A percentile compares a stretch with the other conserved stretches of the same genome.
Conservation (phyloP, 768 basidiomycete genomes). For the Lentinula guzmanii region DNA sequence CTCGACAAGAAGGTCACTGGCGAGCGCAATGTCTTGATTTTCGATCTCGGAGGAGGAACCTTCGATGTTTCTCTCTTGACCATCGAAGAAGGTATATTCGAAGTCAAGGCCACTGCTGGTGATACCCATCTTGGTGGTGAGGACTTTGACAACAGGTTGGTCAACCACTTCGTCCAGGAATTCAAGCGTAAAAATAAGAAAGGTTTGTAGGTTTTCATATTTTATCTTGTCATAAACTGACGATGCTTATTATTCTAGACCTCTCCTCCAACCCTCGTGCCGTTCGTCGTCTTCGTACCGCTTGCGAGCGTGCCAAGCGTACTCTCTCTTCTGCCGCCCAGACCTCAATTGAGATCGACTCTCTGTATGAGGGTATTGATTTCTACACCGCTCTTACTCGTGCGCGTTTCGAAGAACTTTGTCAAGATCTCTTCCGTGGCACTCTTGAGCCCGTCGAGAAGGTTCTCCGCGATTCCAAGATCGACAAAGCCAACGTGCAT, state of each 20-base stretch:
- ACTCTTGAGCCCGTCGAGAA: conserved; percentile 45
- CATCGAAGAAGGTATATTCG: conserved; percentile 66
- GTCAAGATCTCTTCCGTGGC: conserved; percentile 7
- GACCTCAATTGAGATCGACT: conserved; percentile 45
- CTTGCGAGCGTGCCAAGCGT: conserved; percentile 8
- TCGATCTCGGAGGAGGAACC: conserved; percentile 70
- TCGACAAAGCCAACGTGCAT: conserved; percentile 26
- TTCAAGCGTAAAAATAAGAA: conserved; percentile 50
- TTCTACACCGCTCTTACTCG: conserved; percentile 29
- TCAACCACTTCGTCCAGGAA: conserved; percentile 20
- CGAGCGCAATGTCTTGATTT: conserved; percentile 60
- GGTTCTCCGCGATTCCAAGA: conserved; percentile 47
- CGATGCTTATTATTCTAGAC: neutral
- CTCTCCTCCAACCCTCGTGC: conserved; percentile 8
- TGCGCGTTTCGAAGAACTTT: conserved; percentile 27
- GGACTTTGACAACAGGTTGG: conserved; percentile 7
- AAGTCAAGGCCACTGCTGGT: conserved; percentile 66
- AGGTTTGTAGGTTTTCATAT: conserved; percentile 28
- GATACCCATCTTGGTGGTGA: conserved; percentile 42
- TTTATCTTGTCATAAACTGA: conserved; percentile 23
- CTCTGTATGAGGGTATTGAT: conserved; percentile 43
- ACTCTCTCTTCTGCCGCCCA: conserved; percentile 6
- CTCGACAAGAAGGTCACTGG: conserved; percentile 53
- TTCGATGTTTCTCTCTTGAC: conserved; percentile 69
- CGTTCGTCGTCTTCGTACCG: conserved; percentile 8